Evolutionary conservation across 108 stramenopile genomes (phyloP).

Genomic region (Conticribra guillardii): DNA sequence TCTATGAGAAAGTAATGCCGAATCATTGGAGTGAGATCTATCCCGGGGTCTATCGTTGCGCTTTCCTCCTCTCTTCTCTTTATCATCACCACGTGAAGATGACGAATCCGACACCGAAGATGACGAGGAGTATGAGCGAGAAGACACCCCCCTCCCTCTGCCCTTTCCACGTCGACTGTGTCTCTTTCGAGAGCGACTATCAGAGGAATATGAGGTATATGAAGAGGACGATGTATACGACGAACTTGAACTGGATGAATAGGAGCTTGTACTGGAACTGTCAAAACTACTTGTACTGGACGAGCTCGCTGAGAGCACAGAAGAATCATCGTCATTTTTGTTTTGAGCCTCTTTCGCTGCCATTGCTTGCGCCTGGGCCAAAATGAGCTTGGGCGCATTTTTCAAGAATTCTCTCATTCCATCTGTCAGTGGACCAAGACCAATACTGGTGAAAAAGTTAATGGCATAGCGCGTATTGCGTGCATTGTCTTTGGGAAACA

Average conservation of each 20-base stretch:
- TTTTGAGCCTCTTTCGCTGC: constrained; percentile 59
- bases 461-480: constrained; percentile 98
- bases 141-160: constrained; percentile 17
- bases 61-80: neutral
- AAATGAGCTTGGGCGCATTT: constrained; percentile 89
- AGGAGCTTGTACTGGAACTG: constrained; percentile 48
- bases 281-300: constrained; percentile 61
- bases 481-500: constrained; percentile 96
- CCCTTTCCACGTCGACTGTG: constrained; percentile 24
- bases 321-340: constrained; percentile 46
- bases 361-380: constrained; percentile 73
- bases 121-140: constrained; percentile 31
- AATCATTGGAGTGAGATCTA: neutral
- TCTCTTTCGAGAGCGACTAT: constrained; percentile 32
- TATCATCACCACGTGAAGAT: neutral
- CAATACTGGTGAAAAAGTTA: constrained; percentile 99
- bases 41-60: neutral
- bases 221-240: constrained; percentile 57
- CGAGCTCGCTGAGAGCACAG: constrained; percentile 49
- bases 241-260: constrained; percentile 45
- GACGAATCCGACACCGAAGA: constrained; percentile 6
- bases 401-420: constrained; percentile 93
- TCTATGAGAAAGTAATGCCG: neutral
- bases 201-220: constrained; percentile 47
- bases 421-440: constrained; percentile 98